These are phyloP conservation scores for Termitomyces sp. DNA, from an alignment of 768 basidiomycete species.

Conservation along the genomic window DNA sequence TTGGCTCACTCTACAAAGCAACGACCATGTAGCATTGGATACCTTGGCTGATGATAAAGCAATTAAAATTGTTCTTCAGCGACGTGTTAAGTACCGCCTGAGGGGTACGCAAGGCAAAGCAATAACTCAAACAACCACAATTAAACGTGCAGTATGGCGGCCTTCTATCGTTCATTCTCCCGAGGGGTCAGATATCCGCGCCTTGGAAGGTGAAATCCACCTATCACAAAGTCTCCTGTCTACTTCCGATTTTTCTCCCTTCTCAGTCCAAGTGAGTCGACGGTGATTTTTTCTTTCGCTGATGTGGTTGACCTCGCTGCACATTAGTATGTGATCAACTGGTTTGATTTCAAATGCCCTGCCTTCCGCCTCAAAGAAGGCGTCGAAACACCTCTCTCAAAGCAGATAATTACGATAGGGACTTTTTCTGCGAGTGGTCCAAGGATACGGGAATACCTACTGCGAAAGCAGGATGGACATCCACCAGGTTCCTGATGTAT, in stretches of 20 bases:
- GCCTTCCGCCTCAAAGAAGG: not conserved
- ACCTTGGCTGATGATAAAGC: constrained; percentile 20
- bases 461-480: not conserved
- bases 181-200: not conserved
- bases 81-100: constrained; percentile 23
- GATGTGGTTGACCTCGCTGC: not conserved
- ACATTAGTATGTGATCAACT: constrained; percentile 5
- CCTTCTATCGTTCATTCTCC: not conserved
- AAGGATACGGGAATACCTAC: constrained; percentile 6
- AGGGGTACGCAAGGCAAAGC: not conserved
- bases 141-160: constrained; percentile 27
- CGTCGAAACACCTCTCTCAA: not conserved
- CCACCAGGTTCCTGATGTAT: not conserved
- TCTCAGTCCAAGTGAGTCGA: constrained; percentile 12
- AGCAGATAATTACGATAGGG: constrained; percentile 5
- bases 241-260: constrained; percentile 12
- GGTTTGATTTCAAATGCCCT: constrained; percentile 2
- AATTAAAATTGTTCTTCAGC: constrained; percentile 22
- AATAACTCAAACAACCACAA: constrained; percentile 3
- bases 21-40: constrained; percentile 25
- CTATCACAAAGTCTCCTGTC: constrained; percentile 10
- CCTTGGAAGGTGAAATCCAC: constrained; percentile 16
- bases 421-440: constrained; percentile 8
- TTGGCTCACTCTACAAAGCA: constrained; percentile 23
- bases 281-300: too few species aligned